Percentiles rank a stretch among this genome's conserved stretches.
These are phyloP conservation scores for Gnaphalium uliginosum DNA, from an alignment of 129 eudicot genomes.

Conservation along the genomic window DNA sequence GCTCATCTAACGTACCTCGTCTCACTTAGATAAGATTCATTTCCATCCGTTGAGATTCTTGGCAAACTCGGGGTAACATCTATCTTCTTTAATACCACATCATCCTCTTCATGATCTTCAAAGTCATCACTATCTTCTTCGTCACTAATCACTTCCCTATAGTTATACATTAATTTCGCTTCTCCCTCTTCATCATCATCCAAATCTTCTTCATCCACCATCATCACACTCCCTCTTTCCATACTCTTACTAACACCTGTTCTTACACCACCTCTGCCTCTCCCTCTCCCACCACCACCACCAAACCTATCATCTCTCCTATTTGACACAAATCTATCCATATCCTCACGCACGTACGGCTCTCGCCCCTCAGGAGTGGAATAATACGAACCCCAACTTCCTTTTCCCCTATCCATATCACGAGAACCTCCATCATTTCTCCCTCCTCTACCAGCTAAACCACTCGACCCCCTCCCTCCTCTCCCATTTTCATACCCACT, in stretches of 20 bases:
- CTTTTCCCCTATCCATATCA: constrained; percentile 34
- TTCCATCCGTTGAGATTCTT: constrained; percentile 42
- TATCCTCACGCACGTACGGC: constrained; percentile 32
- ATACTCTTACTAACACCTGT: constrained; percentile 36
- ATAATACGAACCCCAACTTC: constrained; percentile 35
- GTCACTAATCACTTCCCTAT: constrained; percentile 52
- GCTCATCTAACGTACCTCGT: constrained; percentile 61
- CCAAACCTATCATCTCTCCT: constrained; percentile 42
- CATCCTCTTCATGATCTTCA: constrained; percentile 48
- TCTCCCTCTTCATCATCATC: constrained; percentile 45
- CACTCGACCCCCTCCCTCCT: constrained; percentile 31
- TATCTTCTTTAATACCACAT: constrained; percentile 33
- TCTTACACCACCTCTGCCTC: constrained; percentile 28
- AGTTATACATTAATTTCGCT: constrained; percentile 38
- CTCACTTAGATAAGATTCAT: constrained; percentile 76
- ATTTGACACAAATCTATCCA: constrained; percentile 17
- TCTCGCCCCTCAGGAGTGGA: constrained; percentile 34
- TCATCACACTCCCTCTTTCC: constrained; percentile 38
- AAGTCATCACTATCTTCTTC: constrained; percentile 49
- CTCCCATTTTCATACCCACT: constrained; percentile 26
- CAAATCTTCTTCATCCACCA: constrained; percentile 37
- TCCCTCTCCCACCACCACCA: constrained; percentile 22
- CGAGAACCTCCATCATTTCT: constrained; percentile 25
- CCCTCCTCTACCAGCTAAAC: constrained; percentile 26
- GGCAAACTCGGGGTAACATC: constrained; percentile 27